These are phyloP conservation scores for Cyberlindnera euphorbiae DNA, from an alignment of 805 yeast genomes.

Conservation along the genomic window DNA sequence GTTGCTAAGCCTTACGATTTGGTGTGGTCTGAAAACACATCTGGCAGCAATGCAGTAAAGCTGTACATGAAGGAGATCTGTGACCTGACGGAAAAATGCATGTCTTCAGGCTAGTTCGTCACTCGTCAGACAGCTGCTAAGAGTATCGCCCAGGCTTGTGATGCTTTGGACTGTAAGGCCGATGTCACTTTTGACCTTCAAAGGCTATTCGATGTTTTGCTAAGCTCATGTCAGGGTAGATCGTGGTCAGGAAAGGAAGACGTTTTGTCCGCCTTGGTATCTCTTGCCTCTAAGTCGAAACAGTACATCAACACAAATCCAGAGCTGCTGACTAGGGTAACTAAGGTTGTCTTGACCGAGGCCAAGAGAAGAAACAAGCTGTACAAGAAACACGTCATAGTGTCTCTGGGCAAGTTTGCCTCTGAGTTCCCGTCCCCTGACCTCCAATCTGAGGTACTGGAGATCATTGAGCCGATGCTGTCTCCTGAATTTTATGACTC, in stretches of 20 bases:
- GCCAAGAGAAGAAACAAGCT: conserved; percentile 59
- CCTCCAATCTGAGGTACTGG: conserved; percentile 31
- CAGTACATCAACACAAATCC: conserved; percentile 28
- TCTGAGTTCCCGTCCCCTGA: conserved; percentile 30
- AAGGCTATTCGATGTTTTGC: conserved; percentile 45
- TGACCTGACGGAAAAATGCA: conserved; percentile 41
- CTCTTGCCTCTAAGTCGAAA: conserved; percentile 45
- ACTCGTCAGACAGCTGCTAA: conserved; percentile 68
- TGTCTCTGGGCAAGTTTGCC: conserved; percentile 48
- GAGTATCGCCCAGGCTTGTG: conserved; percentile 56
- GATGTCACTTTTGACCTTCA: conserved; percentile 22
- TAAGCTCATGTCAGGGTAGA: conserved; percentile 66
- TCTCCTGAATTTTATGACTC: conserved; percentile 37
- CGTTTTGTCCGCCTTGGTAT: conserved; percentile 64
- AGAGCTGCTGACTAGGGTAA: conserved; percentile 34
- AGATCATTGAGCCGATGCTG: conserved; percentile 28
- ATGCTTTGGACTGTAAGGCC: conserved; percentile 33
- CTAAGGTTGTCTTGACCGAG: conserved; percentile 49
- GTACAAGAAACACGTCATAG: conserved; percentile 56
- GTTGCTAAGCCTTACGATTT: conserved; percentile 47
- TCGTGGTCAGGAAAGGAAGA: conserved; percentile 87
- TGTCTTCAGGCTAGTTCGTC: conserved; percentile 53
- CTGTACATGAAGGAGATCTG: conserved; percentile 69
- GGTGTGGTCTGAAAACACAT: conserved; percentile 78
- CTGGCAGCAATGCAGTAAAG: conserved; percentile 64